phyloP scores from a whole-genome alignment of 2,329 filamentous ascomycete species.

The Massarina eburnea region DNA sequence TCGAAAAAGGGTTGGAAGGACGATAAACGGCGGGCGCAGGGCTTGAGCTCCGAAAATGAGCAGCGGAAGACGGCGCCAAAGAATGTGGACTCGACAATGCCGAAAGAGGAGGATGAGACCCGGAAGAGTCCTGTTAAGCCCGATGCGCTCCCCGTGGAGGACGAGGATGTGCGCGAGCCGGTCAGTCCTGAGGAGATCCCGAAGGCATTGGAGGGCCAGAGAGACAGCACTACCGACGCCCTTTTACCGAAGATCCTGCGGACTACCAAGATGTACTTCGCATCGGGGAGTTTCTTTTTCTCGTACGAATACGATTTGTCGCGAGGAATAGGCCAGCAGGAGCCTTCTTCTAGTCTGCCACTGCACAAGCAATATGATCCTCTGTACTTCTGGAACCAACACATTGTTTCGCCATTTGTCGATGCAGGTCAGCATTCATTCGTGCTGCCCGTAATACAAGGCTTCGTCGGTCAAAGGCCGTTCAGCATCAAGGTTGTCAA shows the following conservation, averaged over 20 bases:
- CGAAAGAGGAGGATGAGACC: conserved; percentile 26
- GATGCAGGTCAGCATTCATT: conserved; percentile 71
- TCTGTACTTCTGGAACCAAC: conserved; percentile 87
- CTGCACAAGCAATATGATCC: conserved; percentile 73
- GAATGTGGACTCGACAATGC: conserved; percentile 33
- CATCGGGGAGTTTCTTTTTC: conserved; percentile 84
- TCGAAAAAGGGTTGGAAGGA: conserved; percentile 79
- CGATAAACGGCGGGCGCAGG: conserved; percentile 69
- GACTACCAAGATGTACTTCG: conserved; percentile 82
- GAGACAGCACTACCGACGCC: conserved; percentile 34
- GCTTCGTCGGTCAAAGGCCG: conserved; percentile 83
- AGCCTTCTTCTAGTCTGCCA: conserved; percentile 54
- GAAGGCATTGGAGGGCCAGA: conserved; percentile 33
- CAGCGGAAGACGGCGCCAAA: conserved; percentile 39
- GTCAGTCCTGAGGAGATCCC: conserved; percentile 39
- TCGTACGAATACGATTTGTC: conserved; percentile 95
- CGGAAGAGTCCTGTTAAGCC: conserved; percentile 18
- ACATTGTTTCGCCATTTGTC: conserved; percentile 73
- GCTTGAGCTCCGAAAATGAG: conserved; percentile 60
- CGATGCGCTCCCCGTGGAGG: conserved; percentile 23
- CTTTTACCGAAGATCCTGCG: conserved; percentile 82
- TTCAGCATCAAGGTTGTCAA: conserved; percentile 69
- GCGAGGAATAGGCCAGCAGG: conserved; percentile 55
- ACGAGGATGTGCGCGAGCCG: conserved; percentile 17
- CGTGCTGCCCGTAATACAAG: conserved; percentile 83